Base-by-base conservation (phyloP, 2,329 filamentous ascomycete genomes). In the Pseudogymnoascus sp. region DNA sequence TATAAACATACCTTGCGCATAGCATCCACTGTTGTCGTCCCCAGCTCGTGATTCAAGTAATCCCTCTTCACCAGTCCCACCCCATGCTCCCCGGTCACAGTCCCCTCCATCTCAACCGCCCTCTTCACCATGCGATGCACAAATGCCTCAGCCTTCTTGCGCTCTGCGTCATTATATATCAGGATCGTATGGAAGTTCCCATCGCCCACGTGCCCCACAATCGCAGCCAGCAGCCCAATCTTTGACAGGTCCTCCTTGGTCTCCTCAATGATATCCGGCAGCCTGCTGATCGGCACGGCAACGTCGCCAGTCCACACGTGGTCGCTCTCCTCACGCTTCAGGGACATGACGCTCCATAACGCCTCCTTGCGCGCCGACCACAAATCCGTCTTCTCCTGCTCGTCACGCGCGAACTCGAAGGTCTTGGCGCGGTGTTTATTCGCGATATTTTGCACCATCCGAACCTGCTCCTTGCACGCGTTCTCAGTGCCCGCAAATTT, bases 221-320 rank as follows among this genome's bases (percentile, higher is more conserved):
- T 88, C 12, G 79, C 79, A 23, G 79, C 82, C 30, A 81, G 76
- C 58, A 86, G 72, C 3, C 83, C 83, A 61, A 77, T 80, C 67
- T 77, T 77, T 59, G 70, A 72, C 59, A 86, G 79, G 64, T 85
- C 79, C 21, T 76, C 75, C 69, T 89, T 86, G 1, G 89, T 91
- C 72, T 87, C 82, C 71, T 91, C 88, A 65, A 92, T 90, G 61
- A 92, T 83, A 63, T 87, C 81, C 3, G 89, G 82, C 66, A 94
- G 71, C 62, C 80, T 77, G 64, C 83, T 88, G 71, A 94, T 85
- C 12, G 90, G 90, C 59, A 95, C 90, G 0, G 90, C 90, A 9
- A 94, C 90, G 68, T 95, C 90, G 1, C 88, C 89, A 0, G 89
- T 92, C 89, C 89, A 94, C 3, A 94, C 86, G 59, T 82, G 83